These are phyloP conservation scores for Vitellaria paradoxa DNA, from an alignment of 179 eudicot genomes.

Conservation along the genomic window DNA sequence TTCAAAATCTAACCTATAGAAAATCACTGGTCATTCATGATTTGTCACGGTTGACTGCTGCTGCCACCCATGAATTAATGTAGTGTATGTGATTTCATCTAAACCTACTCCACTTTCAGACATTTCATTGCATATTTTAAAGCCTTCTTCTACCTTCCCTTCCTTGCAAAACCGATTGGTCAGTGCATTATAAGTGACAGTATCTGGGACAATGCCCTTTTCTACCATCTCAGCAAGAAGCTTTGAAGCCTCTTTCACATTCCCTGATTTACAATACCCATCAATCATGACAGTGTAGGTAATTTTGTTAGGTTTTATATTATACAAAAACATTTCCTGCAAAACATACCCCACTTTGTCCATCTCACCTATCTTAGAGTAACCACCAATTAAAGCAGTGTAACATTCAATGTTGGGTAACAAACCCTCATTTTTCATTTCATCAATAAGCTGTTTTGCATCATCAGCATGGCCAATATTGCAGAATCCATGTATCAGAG, in stretches of 20 bases:
- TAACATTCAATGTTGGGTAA: slow-evolving; percentile 66
- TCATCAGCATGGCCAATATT: slow-evolving; percentile 47
- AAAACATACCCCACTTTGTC: slow-evolving; percentile 46
- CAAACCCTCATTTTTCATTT: slow-evolving; percentile 64
- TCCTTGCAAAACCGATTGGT: slow-evolving; percentile 57
- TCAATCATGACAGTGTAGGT: slow-evolving; percentile 75
- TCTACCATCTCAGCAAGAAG: slow-evolving; percentile 59
- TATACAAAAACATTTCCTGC: slow-evolving; percentile 58
- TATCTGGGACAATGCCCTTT: slow-evolving; percentile 69
- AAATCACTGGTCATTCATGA: slow-evolving; percentile 38
- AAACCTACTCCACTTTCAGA: slow-evolving; percentile 38
- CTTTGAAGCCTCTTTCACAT: slow-evolving; percentile 46
- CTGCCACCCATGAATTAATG: slow-evolving; percentile 56
- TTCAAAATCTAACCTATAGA: slow-evolving; percentile 23
- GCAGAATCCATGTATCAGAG: slow-evolving; percentile 68
- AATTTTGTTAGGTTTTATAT: slow-evolving; percentile 62
- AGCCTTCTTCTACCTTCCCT: slow-evolving; percentile 61
- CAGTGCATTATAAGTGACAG: slow-evolving; percentile 69
- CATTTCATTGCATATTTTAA: slow-evolving; percentile 45
- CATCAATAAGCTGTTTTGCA: slow-evolving; percentile 48
- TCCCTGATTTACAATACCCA: slow-evolving; percentile 61
- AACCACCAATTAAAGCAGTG: slow-evolving; percentile 79
- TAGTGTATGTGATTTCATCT: slow-evolving; percentile 70
- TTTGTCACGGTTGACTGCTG: slow-evolving; percentile 29
- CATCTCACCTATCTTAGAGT: slow-evolving; percentile 80